Evolutionary conservation across 73 alveolate genomes (phyloP).

Genomic region (Paramecium caudatum): DNA sequence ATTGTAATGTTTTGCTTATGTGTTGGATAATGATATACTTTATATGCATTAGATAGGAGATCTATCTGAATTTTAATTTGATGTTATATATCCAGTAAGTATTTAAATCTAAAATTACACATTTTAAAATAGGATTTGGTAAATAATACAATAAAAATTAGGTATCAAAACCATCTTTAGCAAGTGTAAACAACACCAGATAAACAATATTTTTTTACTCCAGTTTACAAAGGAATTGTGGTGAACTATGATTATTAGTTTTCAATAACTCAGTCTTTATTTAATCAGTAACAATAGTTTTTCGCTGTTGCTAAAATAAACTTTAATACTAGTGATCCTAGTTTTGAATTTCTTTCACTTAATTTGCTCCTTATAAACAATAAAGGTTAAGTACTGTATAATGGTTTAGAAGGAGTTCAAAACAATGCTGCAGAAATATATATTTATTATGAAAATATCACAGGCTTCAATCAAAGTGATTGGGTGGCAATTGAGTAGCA

Average conservation of each 20-base stretch:
- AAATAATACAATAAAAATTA: neutral
- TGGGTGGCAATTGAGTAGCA: neutral
- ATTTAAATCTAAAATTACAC: neutral
- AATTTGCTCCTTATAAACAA: neutral
- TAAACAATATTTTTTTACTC: neutral
- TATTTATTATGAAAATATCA: neutral
- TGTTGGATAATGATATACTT: neutral
- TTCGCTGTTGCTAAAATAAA: neutral
- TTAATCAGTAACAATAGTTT: neutral
- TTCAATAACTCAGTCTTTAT: constrained; percentile 36
- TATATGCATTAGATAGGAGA: neutral
- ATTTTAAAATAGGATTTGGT: neutral
- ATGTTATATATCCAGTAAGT: neutral
- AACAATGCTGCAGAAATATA: neutral
- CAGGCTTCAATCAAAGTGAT: neutral
- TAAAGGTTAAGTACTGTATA: constrained; percentile 19
- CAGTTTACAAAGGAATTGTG: neutral
- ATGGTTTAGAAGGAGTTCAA: neutral
- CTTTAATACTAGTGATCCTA: neutral
- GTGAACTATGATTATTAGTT: neutral
- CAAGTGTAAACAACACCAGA: neutral
- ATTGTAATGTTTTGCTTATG: neutral
- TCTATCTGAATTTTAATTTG: neutral
- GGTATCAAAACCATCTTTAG: neutral
- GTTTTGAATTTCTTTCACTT: constrained; percentile 23